Evolutionary conservation across 2,329 filamentous ascomycete species (phyloP).

Genomic region (Pleurostoma richardsiae): DNA sequence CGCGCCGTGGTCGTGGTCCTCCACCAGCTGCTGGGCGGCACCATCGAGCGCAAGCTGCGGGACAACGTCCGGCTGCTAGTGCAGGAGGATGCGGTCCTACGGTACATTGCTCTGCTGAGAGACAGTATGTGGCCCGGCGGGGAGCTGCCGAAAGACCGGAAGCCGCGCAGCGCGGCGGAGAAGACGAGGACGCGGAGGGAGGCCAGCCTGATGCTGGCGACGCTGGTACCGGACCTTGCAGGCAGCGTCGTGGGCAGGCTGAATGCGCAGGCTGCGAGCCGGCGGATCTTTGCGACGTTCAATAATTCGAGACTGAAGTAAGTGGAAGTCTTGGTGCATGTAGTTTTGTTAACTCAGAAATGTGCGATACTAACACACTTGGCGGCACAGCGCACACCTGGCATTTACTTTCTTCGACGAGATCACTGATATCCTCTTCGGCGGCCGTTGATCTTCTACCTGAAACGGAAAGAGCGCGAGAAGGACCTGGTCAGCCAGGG

Average conservation of each 20-base stretch:
- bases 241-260: constrained; percentile 88
- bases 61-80: constrained; percentile 72
- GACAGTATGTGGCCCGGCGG: constrained; percentile 81
- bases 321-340: constrained; percentile 27
- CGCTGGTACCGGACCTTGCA: constrained; percentile 83
- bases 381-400: constrained; percentile 52
- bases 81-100: constrained; percentile 72
- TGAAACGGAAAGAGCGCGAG: not conserved
- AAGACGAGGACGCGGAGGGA: constrained; percentile 79
- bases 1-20: constrained; percentile 93
- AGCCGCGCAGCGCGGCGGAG: constrained; percentile 61
- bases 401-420: constrained; percentile 70
- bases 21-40: constrained; percentile 91
- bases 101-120: constrained; percentile 69
- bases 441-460: constrained; percentile 20
- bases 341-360: too few species aligned
- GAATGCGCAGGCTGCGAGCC: constrained; percentile 86
- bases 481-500: not conserved
- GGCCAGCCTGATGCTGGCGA: constrained; percentile 83
- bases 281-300: constrained; percentile 82
- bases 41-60: constrained; percentile 90
- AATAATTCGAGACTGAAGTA: constrained; percentile 91
- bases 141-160: constrained; percentile 40
- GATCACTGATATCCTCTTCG: constrained; percentile 61
- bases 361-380: not conserved